phyloP scores from a whole-genome alignment of 371 early-diverging fungal genomes.

The Umbelopsis sp. region DNA sequence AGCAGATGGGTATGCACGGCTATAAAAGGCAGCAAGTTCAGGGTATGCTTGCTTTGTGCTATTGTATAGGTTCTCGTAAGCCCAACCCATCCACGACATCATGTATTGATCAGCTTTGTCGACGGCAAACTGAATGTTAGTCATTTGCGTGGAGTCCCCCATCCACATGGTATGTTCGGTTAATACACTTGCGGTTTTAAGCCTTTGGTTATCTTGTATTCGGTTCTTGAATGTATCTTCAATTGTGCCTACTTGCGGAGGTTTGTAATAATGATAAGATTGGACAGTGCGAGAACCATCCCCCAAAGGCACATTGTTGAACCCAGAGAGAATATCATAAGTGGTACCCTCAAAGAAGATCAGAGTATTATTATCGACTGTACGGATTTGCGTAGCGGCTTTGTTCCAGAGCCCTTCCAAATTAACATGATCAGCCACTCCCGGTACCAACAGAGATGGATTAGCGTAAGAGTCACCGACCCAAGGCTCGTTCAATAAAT shows the following conservation, averaged over 20 bases:
- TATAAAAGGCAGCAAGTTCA: constrained; percentile 33
- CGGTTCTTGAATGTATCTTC: constrained; percentile 40
- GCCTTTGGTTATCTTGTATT: constrained; percentile 37
- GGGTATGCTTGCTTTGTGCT: constrained; percentile 26
- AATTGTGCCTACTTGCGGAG: constrained; percentile 43
- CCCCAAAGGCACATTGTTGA: constrained; percentile 53
- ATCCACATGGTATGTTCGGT: constrained; percentile 51
- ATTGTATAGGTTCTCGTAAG: constrained; percentile 45
- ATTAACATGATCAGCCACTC: constrained; percentile 38
- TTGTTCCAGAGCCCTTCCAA: constrained; percentile 56
- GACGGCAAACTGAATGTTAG: constrained; percentile 22
- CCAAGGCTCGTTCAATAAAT: constrained; percentile 64
- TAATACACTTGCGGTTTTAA: constrained; percentile 40
- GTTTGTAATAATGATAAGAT: constrained; percentile 41
- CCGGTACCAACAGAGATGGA: constrained; percentile 39
- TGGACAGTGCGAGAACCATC: constrained; percentile 43
- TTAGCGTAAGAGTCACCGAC: constrained; percentile 50
- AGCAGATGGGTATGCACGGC: constrained; percentile 45
- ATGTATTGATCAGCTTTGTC: constrained; percentile 36
- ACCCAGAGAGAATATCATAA: constrained; percentile 48
- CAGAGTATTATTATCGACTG: constrained; percentile 46
- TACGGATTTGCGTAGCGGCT: constrained; percentile 47
- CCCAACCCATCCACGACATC: constrained; percentile 54
- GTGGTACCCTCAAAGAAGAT: constrained; percentile 59
- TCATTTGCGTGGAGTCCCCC: constrained; percentile 25